Base-by-base conservation (phyloP, 2,329 filamentous ascomycete genomes). In the Helminthosporium solani region DNA sequence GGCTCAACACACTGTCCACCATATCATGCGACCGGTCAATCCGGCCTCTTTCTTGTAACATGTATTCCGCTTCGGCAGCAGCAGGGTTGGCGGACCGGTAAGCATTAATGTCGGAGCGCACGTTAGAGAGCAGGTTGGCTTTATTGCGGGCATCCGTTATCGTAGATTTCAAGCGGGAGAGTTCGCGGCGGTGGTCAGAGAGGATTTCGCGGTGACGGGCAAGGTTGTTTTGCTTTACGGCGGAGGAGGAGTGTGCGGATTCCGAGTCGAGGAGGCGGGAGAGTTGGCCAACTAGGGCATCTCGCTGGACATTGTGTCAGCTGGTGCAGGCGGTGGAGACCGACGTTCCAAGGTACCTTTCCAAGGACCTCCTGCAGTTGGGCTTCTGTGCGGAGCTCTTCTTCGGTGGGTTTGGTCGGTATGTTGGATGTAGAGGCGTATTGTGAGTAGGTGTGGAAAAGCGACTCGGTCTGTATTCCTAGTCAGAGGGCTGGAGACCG, bases 161-260 rank as follows among this genome's bases (percentile, higher is more conserved):
- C 47, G 84, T 81, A 21, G 82, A 78, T 48, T 84, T 86, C 41
- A 97, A 78, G 8, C 90, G 87, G 3, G 77, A 71, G 30, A 96
- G 82, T 71, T 97, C 92, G 54, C 85, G 86, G 51, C 85, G 84
- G 75, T 99, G 92, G 67, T 95, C 88, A 30, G 83, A 77, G 14
- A 97, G 85, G 68, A 96, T 87, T 75, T 96, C 91, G 56, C 89
- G 88, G 60, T 97, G 89, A 23, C 95, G 86, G 48, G 88, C 81
- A 30, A 99, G 84, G 69, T 97, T 96, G 75, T 92, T 96, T 65
- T 96, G 91, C 74, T 97, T 97, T n/a, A 96, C 81, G 45, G 91
- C 90, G 30, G 92, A 97, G 35, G 90, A 86, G 40, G 88, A 90
- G 49, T 95, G 82, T 45, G 85, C 80, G 18, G 90, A 84, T 78